These are phyloP conservation scores for Salix caprea DNA, from an alignment of 345 rosid genomes.

Conservation along the genomic window DNA sequence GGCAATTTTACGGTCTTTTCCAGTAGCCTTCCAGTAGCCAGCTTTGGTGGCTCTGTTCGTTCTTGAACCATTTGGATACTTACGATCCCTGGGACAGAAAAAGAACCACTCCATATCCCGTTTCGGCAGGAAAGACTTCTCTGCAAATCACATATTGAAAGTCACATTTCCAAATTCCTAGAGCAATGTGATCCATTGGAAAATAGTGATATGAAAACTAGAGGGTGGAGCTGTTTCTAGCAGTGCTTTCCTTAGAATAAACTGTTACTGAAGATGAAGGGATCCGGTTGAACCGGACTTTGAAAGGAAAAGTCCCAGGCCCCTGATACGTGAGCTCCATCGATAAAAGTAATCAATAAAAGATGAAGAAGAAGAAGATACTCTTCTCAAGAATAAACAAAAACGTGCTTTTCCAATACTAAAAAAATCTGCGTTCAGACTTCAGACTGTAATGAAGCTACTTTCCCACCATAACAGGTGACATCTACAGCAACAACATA, in stretches of 20 bases:
- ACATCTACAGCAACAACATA: not conserved
- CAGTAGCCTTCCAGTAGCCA: slow-evolving; percentile 95
- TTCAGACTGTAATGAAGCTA: slow-evolving; percentile 14
- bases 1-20: slow-evolving; percentile 68
- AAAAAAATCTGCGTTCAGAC: slow-evolving; percentile 21
- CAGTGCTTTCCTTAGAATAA: not conserved
- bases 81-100: slow-evolving; percentile 77
- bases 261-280: not conserved
- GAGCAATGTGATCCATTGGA: not conserved
- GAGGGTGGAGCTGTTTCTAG: not conserved
- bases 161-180: not conserved
- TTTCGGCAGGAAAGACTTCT: slow-evolving; percentile 69
- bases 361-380: not conserved
- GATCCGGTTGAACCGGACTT: slow-evolving; percentile 8
- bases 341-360: slow-evolving; percentile 5
- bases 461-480: not conserved
- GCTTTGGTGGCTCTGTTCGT: slow-evolving; percentile 84
- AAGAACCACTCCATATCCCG: slow-evolving; percentile 94
- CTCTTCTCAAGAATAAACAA: slow-evolving; percentile 14
- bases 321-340: not conserved
- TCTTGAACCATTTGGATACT: slow-evolving; percentile 76
- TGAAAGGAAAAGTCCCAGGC: slow-evolving; percentile 11
- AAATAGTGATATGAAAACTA: not conserved
- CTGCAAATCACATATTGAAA: slow-evolving; percentile 34
- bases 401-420: slow-evolving; percentile 24